Base-by-base conservation (phyloP, 1,284 basidiomycete species). In the Coniophora puteana region DNA sequence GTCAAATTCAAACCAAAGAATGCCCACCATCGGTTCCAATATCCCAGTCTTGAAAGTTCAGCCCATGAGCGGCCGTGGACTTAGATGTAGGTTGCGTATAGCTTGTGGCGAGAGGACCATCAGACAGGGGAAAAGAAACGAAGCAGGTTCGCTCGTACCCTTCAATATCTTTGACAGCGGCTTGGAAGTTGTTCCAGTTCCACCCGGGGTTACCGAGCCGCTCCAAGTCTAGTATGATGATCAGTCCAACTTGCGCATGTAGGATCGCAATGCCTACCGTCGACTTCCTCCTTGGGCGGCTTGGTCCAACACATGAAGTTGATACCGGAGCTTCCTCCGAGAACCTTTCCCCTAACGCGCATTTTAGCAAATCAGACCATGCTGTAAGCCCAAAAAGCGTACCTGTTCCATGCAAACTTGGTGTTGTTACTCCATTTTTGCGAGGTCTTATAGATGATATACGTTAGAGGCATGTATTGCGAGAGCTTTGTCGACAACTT, bases 401-500 rank as follows among this genome's bases (percentile, higher is more conserved):
- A 42, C 41, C 41, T 42, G 20, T 8, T 22, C 27, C 16, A 30
- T 22, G n/a, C 11, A 22, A 30, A 36, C 31, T 21, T 24, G 20
- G 21, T 29, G 12, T 16, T 21, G 14, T 36, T 30, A 10, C 17
- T 36, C 18, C 26, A 37, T 14, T 37, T 18, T 37, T 42, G 41
- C 13, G 34, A 14, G 3, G 23, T 37, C 41, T 42, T n/a, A 20
- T 27, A 21, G 14, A 30, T 24, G 17, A 8, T 22, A 6, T 13
- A n/a, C 10, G 10, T 8, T 12, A 35, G n/a, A 2, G 8, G 18
- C 22, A 25, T 27, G 10, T 27, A 4, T 13, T 62, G 53, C 6
- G 52, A 45, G 13, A 63, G 44, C 8, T 48, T 43, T 13, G 36
- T 32, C 1, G 52, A 51, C 27, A 45, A 22, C 48, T 17, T 37